phyloP scores from a whole-genome alignment of 129 eudicot genomes.

The Gnaphalium uliginosum region DNA sequence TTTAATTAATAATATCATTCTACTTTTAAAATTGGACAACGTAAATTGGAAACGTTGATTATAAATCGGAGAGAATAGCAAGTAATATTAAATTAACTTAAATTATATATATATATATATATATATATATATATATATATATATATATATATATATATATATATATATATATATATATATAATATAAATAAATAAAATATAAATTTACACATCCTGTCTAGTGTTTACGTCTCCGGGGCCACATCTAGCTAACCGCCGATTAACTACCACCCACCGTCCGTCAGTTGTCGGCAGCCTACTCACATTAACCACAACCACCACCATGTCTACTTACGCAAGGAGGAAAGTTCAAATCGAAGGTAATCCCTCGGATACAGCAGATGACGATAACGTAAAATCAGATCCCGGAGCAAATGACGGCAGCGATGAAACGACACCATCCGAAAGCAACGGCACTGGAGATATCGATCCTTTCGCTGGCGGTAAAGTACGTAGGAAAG shows the following conservation, averaged over 20 bases:
- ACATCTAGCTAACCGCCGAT: neutral
- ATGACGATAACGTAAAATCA: slow-evolving; percentile 1
- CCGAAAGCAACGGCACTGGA: slow-evolving; percentile 32
- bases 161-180: too few relatives aligned
- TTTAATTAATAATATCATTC: too few relatives aligned
- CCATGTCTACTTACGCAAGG: slow-evolving; percentile 35
- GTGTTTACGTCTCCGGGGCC: neutral
- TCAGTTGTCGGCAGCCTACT: slow-evolving; percentile 17
- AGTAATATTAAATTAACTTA: too few relatives aligned
- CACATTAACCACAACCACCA: slow-evolving; percentile 20
- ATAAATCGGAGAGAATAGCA: too few relatives aligned
- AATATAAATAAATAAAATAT: too few relatives aligned
- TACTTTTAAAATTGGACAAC: too few relatives aligned
- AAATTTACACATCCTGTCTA: neutral
- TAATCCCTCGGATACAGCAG: slow-evolving; percentile 4
- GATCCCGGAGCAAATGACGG: slow-evolving; percentile 14
- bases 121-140: too few relatives aligned
- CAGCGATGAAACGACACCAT: slow-evolving; percentile 34
- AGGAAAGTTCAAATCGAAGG: slow-evolving; percentile 44
- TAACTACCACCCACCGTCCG: slow-evolving; percentile 20
- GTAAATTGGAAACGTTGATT: too few relatives aligned
- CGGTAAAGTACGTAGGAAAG: slow-evolving; percentile 47
- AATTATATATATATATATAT: too few relatives aligned
- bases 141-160: too few relatives aligned
- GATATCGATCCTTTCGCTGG: slow-evolving; percentile 57